These are phyloP conservation scores for Rhodotorula glutinis DNA, from an alignment of 1,284 basidiomycete species.

Conservation along the genomic window DNA sequence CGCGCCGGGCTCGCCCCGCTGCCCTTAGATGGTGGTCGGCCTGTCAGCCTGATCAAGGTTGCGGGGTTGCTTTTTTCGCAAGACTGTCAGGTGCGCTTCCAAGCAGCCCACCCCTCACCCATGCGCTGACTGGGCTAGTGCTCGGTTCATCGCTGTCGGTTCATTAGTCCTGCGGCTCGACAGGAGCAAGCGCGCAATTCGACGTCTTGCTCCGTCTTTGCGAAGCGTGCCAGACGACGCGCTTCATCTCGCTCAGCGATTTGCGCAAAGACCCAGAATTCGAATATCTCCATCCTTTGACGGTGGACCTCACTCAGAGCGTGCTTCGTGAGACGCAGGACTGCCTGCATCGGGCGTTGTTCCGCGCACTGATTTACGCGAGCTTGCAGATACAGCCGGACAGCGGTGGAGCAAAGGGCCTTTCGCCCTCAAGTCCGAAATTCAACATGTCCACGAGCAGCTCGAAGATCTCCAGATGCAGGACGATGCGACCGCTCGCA, in stretches of 20 bases:
- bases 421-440: neutral
- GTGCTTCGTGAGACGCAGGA: no score
- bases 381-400: neutral
- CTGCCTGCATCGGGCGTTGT: no score
- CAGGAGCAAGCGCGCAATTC: neutral
- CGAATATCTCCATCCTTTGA: neutral
- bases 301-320: neutral
- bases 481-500: neutral
- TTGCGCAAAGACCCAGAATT: neutral
- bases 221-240: neutral
- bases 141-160: no score
- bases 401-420: neutral
- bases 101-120: no score
- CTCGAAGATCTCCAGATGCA: conserved; percentile 8
- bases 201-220: neutral
- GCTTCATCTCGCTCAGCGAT: neutral
- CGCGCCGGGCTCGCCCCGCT: neutral
- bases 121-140: no score
- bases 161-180: no score
- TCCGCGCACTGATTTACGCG: no score
- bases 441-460: neutral
- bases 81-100: no score
- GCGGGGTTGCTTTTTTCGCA: no score
- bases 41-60: no score
- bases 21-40: no score